Base-by-base conservation (phyloP, 2,329 filamentous ascomycete species). In the Monilinia aucupariae region DNA sequence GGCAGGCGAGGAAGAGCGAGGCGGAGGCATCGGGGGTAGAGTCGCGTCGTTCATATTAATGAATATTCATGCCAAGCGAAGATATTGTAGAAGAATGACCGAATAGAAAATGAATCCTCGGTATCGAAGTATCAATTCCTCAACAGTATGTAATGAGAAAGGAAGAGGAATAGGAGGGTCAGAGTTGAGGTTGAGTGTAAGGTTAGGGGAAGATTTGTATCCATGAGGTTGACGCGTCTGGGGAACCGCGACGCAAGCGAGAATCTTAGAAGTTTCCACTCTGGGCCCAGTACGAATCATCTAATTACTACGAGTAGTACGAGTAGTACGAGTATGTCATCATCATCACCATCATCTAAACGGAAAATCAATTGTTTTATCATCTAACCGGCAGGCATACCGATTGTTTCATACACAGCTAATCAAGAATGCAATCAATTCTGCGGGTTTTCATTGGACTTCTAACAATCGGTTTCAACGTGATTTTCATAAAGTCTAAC, bases 11-110 rank as follows among this genome's bases (percentile, higher is more conserved):
- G 70, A 68, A 52, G 68, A 67, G 69, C 68, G 65, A 64, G 66
- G 70, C 66, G 68, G 43, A 45, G 41, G 22, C 13, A 47, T 54
- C n/a, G 43, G 65, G 53, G 71, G 68, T 65, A 71, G 65, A 67
- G 68, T 72, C 69, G 73, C 68, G 70, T 74, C 71, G 68, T 65
- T 71, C 72, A 75, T 64, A 61, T 68, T 58, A 61, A 41, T 53
- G 50, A 62, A 49, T 50, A 41, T 49, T 62, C 51, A 56, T 62
- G 32, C 43, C 39, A 61, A 39, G 25, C 32, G 32, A 22, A 56
- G 41, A n/a, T 15, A 8, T 41, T 30, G 27, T 37, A 49, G 43
- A 49, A 30, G 41, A 25, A 34, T 43, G 32, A 45, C 20, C n/a
- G 20, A 39, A 56, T 27, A 47, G 27, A 17, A 32, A 32, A 49